Evolutionary conservation across 1,139 yeast species (phyloP).

Genomic region (Sporopachydermia cereana): DNA sequence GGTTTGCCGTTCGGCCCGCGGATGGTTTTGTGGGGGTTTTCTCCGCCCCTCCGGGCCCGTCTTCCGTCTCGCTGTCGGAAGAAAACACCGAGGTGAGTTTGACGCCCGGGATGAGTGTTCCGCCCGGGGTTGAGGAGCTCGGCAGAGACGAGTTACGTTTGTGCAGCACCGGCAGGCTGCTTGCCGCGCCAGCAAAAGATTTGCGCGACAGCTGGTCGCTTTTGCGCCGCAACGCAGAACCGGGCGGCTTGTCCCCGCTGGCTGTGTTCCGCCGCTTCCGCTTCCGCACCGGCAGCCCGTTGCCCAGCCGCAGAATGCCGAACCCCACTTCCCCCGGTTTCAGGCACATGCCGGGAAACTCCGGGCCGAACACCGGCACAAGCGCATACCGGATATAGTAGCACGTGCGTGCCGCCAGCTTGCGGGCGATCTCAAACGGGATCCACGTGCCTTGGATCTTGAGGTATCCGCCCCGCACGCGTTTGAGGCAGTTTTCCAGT

Average conservation of each 20-base stretch:
- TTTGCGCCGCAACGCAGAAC: slow-evolving; percentile 10
- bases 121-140: neutral
- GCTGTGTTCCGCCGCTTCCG: slow-evolving; percentile 14
- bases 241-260: slow-evolving; percentile 7
- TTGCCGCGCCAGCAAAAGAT: slow-evolving; percentile 9
- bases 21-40: neutral
- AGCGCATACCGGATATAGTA: slow-evolving; percentile 65
- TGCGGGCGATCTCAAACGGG: slow-evolving; percentile 57
- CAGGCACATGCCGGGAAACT: slow-evolving; percentile 61
- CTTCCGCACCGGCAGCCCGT: slow-evolving; percentile 10
- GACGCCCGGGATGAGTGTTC: too few relatives aligned
- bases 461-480: slow-evolving; percentile 84
- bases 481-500: slow-evolving; percentile 50
- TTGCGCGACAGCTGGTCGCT: slow-evolving; percentile 9
- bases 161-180: slow-evolving; percentile 10
- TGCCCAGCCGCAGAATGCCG: slow-evolving; percentile 43
- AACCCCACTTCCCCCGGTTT: slow-evolving; percentile 55
- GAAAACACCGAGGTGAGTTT: neutral
- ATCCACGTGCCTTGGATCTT: slow-evolving; percentile 96
- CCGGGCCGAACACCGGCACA: slow-evolving; percentile 69
- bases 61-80: neutral
- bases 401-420: slow-evolving; percentile 66
- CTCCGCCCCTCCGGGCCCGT: neutral
- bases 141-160: slow-evolving; percentile 8
- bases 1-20: neutral